Conservation (phyloP, 1,284 basidiomycete genomes). For the Cutaneotrichosporon sp. region DNA sequence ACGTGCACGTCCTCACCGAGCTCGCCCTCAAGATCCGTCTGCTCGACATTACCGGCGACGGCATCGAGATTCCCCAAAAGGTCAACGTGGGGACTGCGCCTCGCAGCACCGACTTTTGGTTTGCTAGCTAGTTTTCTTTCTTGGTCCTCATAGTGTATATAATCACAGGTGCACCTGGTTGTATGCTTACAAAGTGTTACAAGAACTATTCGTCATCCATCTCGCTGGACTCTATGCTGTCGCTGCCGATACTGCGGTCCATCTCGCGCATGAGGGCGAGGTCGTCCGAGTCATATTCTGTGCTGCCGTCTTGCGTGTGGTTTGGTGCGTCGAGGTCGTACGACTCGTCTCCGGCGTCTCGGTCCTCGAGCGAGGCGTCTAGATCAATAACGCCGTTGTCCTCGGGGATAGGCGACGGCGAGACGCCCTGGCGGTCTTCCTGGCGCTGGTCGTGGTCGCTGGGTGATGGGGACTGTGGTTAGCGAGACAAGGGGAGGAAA, state of each 20-base stretch:
- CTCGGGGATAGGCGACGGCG: background rate
- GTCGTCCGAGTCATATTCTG: conserved; percentile 18
- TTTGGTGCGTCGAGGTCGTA: conserved; percentile 5
- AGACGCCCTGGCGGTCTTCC: conserved; percentile 29
- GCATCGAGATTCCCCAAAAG: conserved; percentile 71
- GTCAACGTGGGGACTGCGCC: conserved; percentile 58
- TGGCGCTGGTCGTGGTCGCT: conserved; percentile 39
- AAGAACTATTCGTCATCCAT: background rate
- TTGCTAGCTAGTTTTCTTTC: conserved; percentile 52
- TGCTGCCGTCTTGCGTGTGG: conserved; percentile 16
- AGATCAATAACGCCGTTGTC: background rate
- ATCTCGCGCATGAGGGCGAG: conserved; percentile 16
- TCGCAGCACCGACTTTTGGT: conserved; percentile 76
- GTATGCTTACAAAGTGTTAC: too few species aligned
- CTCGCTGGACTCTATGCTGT: background rate
- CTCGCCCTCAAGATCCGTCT: conserved; percentile 91
- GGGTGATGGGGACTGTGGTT: conserved; percentile 36
- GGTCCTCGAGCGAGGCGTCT: conserved; percentile 1
- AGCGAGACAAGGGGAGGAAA: too few species aligned
- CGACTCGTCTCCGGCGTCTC: background rate
- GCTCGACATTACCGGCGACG: conserved; percentile 82
- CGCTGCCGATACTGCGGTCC: conserved; percentile 14
- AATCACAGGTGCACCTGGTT: too few species aligned
- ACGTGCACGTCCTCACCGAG: conserved; percentile 72
- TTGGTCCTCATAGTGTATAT: too few species aligned